Base-by-base conservation (phyloP, 1,284 basidiomycete genomes). In the Lentinula novae-zelandiae region DNA sequence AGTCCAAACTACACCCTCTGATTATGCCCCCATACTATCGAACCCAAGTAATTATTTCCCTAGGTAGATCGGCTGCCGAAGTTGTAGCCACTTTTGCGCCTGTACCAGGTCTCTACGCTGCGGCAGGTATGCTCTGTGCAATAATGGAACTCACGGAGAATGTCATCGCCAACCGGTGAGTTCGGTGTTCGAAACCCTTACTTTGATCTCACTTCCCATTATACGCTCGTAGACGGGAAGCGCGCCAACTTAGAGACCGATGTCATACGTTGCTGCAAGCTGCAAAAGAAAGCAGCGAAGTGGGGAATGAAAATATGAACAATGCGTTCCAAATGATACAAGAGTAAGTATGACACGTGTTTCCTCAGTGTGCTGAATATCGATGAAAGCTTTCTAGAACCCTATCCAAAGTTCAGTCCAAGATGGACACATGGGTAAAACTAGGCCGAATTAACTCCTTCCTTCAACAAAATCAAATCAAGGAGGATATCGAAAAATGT, bases 61-160 rank as follows among this genome's bases (percentile, higher is more conserved):
- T 75, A 31, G 72, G 76, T 40, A 74, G 73, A 58, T 74, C 72
- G 1, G 68, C 68, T 8, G 76, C 78, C 12, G 76, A 81, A 63
- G 69, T 79, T 5, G 70, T 78, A 17, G 77, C 82, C 10, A 68
- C 79, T 58, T 76, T 83, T 44, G 70, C 75, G 17, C 81, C 82
- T 7, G 68, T 83, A 4, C 83, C 83, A 39, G 81, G 73, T 55
- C 69, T 84, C 15, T 71, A 67, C 12, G 75, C 77, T 9, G 74
- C 75, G 10, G 73, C 78, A 33, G 77, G 76, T 10, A 57, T 76
- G 1, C 64, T 82, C 6, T 74, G 74, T 46, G 71, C 65, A 40
- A 68, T 82, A 22, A 62, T 76, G 40, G 42, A 62, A 56, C 72
- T 80, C 49, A 78, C 81, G 65, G 74, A 77, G 53, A 77, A 80